Evolutionary conservation across 352 stramenopile species (phyloP), one percentile per base, ranked within the genome.

Genomic region (Globisporangium parvum): DNA sequence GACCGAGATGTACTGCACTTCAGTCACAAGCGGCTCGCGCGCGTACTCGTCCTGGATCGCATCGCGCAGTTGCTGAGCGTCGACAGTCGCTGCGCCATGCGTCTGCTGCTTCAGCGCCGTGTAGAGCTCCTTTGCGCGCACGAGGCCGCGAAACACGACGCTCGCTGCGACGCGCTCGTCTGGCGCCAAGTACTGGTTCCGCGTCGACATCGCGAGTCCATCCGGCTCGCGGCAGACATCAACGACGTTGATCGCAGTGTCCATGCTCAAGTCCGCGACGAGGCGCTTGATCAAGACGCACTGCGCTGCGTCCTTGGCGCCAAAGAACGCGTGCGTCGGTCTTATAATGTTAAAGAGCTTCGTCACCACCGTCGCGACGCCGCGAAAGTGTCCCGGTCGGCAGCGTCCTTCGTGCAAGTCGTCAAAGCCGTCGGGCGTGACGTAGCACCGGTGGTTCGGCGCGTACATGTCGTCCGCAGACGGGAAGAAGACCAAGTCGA

Each of bases 291-390:
- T 96, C 6, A 98, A 74, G 62, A 97, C 88, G 53, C 94, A 98
- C 71, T 99, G 97, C 5, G 96, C 90, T 5, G 96, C 97, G 74
- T 99, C 97, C 69, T 99, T 99, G 69, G 99, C 96, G 17, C 97
- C 97, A 75, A 99, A 99, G 71, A 98, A 99, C 18, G 96, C 96
- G 64, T 96, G 86, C 17, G 88, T 97, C 12, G 97, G 97, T 59
- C 90, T 75, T 46, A 99, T 94, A 60, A 99, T 96, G 77, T 99
- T 99, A 69, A 99, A 98, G 18, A 99, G 79, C 78, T 99, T 99
- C 47, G 93, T 95, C 3, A 99, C 96, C 55, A 99, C 86, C 0
- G 97, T 99, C 26, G 96, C 93, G n/a, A 99, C 97, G 58, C 97
- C 97, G 37, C 91, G 83, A 75, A 99, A 99, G 75, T 99, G 97